Evolutionary conservation across 1,284 basidiomycete genomes (phyloP), one percentile per base, ranked within the genome.

Genomic region (Ustilago shanxiensis): DNA sequence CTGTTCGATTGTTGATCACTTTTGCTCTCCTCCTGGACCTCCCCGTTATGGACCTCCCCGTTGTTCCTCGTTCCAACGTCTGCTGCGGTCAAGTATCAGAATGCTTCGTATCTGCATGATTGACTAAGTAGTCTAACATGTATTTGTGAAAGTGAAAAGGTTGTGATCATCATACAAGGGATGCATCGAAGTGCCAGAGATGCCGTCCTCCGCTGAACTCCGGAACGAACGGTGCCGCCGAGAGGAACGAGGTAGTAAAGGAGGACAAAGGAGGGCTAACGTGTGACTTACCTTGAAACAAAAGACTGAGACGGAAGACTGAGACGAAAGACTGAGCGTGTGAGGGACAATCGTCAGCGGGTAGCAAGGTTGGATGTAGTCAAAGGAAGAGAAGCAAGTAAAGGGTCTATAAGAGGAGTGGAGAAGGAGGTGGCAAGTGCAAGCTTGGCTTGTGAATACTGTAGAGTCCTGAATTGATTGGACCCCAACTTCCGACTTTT

Each of bases 101-200:
- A 72, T 56, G 70, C 70, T 72, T 72, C 47, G 64, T 66, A 50
- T 72, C 70, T 67, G 70, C 70, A 72, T 54, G 59, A 44, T 69
- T 68, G 39, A 65, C 73, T 76, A 71, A 63, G 73, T 54, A 76
- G 73, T 76, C 73, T 76, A 76, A 76, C 73, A 76, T 76, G 73
- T 76, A 71, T 71, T 76, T 66, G 22, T 63, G 45, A 76, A 76
- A 76, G 68, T 67, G 73, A 67, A 67, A 70, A 71, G 72, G 65
- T 76, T 71, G 68, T 68, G 68, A 62, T 71, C 73, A 76, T 76
- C 72, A 70, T 70, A 63, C 39, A n/a, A 6, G 41, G 6, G 41
- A 44, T 6, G 7, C n/a, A 18, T 20, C 20, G 41, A 18, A 8
- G 18, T 44, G n/a, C 41, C 5, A 44, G 57, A 47, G 29, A 24